These are phyloP conservation scores for Leptographium flavum DNA, from an alignment of 2,329 filamentous ascomycete species.

Conservation along the genomic window DNA sequence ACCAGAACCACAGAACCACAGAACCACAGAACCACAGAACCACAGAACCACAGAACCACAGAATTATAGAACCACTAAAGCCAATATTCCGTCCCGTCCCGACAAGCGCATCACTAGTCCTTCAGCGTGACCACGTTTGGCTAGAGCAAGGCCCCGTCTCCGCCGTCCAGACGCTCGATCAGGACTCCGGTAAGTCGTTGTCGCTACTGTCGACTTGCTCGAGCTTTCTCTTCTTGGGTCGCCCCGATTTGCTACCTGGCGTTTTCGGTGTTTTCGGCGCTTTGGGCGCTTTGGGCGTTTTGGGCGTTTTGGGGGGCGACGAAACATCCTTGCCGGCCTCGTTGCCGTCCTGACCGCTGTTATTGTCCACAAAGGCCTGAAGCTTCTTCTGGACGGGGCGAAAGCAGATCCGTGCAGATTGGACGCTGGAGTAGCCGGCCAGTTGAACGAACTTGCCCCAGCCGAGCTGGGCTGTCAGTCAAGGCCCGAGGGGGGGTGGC, in stretches of 20 bases:
- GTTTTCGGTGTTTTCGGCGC: neutral
- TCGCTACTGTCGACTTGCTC: neutral
- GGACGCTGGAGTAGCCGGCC: conserved; percentile 8
- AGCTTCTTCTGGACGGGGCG: conserved; percentile 40
- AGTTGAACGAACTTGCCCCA: conserved; percentile 9
- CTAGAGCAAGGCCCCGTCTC: too few relatives aligned
- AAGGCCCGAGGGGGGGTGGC: too few relatives aligned
- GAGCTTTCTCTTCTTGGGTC: neutral
- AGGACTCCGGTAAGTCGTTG: neutral
- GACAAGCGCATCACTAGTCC: too few relatives aligned
- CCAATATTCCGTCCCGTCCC: too few relatives aligned
- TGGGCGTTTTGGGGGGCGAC: neutral
- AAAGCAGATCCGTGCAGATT: conserved; percentile 34
- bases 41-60: too few relatives aligned
- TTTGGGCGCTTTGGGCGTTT: neutral
- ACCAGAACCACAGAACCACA: too few relatives aligned
- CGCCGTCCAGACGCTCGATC: neutral
- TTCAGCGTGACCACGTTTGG: too few relatives aligned
- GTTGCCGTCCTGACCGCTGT: neutral
- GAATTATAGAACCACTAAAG: too few relatives aligned
- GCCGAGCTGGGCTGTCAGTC: conserved; percentile 5
- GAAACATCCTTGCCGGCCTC: neutral
- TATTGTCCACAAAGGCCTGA: conserved; percentile 22
- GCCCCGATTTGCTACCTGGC: neutral
- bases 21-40: too few relatives aligned